Evolutionary conservation across 495 filamentous ascomycete species (phyloP).

Genomic region (Xylaria cubensis): DNA sequence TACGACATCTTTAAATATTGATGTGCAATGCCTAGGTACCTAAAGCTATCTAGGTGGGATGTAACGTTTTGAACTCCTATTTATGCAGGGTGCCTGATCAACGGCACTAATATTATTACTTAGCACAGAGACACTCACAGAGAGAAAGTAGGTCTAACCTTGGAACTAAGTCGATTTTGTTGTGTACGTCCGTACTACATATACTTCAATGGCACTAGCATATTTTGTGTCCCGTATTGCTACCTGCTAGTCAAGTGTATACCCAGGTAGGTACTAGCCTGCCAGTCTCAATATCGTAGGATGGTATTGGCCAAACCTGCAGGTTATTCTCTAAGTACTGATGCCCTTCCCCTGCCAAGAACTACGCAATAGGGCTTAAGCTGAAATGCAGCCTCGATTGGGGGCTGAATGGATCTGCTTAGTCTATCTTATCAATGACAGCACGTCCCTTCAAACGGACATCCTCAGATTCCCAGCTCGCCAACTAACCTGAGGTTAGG

Average conservation of each 20-base stretch:
- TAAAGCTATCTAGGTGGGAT: background rate
- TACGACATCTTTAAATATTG: background rate
- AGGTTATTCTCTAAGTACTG: background rate
- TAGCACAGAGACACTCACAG: background rate
- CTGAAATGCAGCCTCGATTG: constrained; percentile 24
- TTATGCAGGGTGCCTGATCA: background rate
- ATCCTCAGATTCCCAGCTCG: background rate
- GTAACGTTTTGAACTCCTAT: background rate
- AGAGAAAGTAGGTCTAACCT: background rate
- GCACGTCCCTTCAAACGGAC: background rate
- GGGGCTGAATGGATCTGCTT: constrained; percentile 17
- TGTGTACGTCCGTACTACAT: background rate
- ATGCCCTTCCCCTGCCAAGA: constrained; percentile 8
- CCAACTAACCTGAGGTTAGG: background rate
- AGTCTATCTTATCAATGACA: background rate
- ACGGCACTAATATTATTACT: background rate
- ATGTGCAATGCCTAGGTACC: background rate
- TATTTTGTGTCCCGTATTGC: background rate
- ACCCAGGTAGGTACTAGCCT: background rate
- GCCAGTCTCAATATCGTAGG: background rate
- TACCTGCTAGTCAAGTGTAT: background rate
- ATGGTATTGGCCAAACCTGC: background rate
- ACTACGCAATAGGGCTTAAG: constrained; percentile 17
- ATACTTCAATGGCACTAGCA: background rate
- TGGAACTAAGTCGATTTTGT: too few species aligned